phyloP scores from a whole-genome alignment of 164 flowering plant genomes.

The Vitis labrusca region DNA sequence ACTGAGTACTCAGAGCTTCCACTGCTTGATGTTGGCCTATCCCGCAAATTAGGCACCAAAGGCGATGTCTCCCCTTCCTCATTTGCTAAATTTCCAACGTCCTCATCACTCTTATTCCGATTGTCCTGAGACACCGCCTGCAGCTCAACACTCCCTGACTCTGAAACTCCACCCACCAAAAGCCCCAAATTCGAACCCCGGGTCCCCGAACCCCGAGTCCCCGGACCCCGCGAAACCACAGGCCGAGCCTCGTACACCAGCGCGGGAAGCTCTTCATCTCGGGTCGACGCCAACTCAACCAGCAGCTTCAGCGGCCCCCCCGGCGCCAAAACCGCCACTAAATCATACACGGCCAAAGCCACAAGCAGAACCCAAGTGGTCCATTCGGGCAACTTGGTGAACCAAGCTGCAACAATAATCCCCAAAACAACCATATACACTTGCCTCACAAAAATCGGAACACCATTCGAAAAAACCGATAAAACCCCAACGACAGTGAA shows the following conservation, averaged over 20 bases:
- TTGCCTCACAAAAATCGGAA: conserved; percentile 72
- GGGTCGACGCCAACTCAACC: conserved; percentile 74
- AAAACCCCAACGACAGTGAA: conserved; percentile 72
- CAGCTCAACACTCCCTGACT: conserved; percentile 56
- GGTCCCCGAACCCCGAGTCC: conserved; percentile 6
- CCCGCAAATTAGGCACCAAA: conserved; percentile 33
- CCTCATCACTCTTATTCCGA: conserved; percentile 10
- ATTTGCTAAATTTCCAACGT: conserved; percentile 5
- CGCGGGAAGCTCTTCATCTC: conserved; percentile 90
- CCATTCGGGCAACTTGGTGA: conserved; percentile 89
- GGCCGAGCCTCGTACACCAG: conserved; percentile 88
- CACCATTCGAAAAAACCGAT: conserved; percentile 57
- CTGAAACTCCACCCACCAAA: conserved; percentile 54
- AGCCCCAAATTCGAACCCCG: conserved; percentile 36
- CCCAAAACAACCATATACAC: conserved; percentile 72
- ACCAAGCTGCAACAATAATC: conserved; percentile 83
- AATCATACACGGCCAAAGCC: conserved; percentile 81
- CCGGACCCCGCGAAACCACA: conserved; percentile 16
- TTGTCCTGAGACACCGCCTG: conserved; percentile 33
- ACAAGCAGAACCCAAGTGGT: conserved; percentile 84
- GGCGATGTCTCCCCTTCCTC: conserved; percentile 48
- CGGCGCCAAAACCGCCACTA: conserved; percentile 85
- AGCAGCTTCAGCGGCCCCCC: conserved; percentile 88
- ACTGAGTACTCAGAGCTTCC: conserved; percentile 31
- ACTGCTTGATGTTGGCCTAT: conserved; percentile 19